phyloP scores from a whole-genome alignment of 371 early-diverging fungal genomes.

The Saksenaea oblongispora region DNA sequence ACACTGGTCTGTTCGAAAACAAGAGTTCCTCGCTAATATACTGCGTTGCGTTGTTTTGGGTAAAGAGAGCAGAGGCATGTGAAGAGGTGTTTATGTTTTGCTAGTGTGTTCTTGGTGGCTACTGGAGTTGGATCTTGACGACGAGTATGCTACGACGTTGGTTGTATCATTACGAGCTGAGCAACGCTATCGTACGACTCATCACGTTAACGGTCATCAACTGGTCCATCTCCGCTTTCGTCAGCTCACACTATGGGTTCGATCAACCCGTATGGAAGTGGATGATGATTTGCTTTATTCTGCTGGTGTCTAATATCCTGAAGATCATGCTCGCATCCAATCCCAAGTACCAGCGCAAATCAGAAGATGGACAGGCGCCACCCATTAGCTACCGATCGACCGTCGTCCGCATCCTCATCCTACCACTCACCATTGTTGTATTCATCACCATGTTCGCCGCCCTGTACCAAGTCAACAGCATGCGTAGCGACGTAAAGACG shows the following conservation, averaged over 20 bases:
- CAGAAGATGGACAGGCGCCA: slow-evolving; percentile 22
- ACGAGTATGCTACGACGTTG: slow-evolving; percentile 63
- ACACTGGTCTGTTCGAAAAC: slow-evolving; percentile 47
- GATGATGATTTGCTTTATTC: slow-evolving; percentile 58
- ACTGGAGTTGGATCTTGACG: slow-evolving; percentile 64
- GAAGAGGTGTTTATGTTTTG: background rate
- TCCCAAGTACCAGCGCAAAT: slow-evolving; percentile 29
- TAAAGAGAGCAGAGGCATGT: slow-evolving; percentile 18
- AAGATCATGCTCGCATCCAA: slow-evolving; percentile 35
- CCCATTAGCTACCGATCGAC: slow-evolving; percentile 39
- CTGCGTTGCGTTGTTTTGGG: slow-evolving; percentile 63
- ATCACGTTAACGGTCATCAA: slow-evolving; percentile 60
- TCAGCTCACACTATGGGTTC: slow-evolving; percentile 53
- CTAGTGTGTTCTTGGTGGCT: slow-evolving; percentile 58
- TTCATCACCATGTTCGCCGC: slow-evolving; percentile 48
- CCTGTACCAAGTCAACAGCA: slow-evolving; percentile 33
- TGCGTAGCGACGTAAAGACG: slow-evolving; percentile 25
- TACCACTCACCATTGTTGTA: slow-evolving; percentile 45
- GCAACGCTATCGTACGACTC: slow-evolving; percentile 60
- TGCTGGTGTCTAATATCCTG: slow-evolving; percentile 39
- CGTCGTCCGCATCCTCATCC: slow-evolving; percentile 38
- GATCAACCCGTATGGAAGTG: slow-evolving; percentile 66
- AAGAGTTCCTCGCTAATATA: slow-evolving; percentile 61
- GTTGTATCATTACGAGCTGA: slow-evolving; percentile 61
- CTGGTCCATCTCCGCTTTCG: slow-evolving; percentile 60